Evolutionary conservation across 768 basidiomycete genomes (phyloP).

Genomic region (Psilocybe sp.): DNA sequence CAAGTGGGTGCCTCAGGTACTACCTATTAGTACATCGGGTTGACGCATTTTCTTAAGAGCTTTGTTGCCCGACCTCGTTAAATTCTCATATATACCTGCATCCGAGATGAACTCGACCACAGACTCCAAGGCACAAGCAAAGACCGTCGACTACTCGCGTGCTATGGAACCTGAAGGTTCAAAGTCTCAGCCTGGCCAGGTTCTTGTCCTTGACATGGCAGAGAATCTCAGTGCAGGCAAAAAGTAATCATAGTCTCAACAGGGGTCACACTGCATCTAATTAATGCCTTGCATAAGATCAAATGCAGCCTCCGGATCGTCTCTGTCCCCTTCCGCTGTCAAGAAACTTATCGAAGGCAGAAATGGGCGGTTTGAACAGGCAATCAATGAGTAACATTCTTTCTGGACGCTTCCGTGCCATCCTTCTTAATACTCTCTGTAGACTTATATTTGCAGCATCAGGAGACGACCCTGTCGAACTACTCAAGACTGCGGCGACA

Average conservation of each 20-base stretch:
- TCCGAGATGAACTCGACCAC: slow-evolving; percentile 56
- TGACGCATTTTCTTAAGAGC: slow-evolving; percentile 41
- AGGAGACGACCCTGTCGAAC: slow-evolving; percentile 55
- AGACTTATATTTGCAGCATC: slow-evolving; percentile 61
- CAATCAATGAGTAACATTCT: slow-evolving; percentile 64
- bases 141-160: slow-evolving; percentile 30
- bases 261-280: neutral
- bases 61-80: slow-evolving; percentile 77
- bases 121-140: slow-evolving; percentile 6
- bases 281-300: slow-evolving; percentile 13
- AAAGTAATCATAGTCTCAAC: slow-evolving; percentile 27
- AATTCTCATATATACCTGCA: slow-evolving; percentile 76
- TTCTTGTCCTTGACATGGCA: slow-evolving; percentile 45
- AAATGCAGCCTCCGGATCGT: slow-evolving; percentile 24
- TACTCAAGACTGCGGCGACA: slow-evolving; percentile 65
- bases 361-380: slow-evolving; percentile 59
- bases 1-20: slow-evolving; percentile 49
- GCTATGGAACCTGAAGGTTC: slow-evolving; percentile 35
- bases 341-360: slow-evolving; percentile 72
- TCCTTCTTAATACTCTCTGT: neutral
- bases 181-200: slow-evolving; percentile 27
- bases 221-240: slow-evolving; percentile 35
- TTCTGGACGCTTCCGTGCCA: neutral
- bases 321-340: slow-evolving; percentile 53
- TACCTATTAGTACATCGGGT: too few relatives aligned